A percentile compares a stretch with the other conserved stretches of the same genome.
Conservation (phyloP, 2,329 filamentous ascomycete genomes). For the Botrytis pseudocinerea region DNA sequence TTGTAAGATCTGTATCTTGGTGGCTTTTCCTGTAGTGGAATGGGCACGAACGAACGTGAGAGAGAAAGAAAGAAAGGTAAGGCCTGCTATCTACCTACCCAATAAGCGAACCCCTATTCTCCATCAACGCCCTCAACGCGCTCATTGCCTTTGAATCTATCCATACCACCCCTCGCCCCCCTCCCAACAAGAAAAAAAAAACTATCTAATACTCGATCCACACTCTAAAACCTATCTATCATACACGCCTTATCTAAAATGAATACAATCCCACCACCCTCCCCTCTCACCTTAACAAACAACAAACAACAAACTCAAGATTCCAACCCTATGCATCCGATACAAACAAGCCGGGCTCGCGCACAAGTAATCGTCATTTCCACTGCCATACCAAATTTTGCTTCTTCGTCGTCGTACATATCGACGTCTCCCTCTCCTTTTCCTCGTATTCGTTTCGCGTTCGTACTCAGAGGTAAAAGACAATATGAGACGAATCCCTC, state of each 20-base stretch:
- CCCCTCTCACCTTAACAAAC: too few relatives aligned
- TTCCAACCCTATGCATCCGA: background rate
- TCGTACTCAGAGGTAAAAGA: background rate
- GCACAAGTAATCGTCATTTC: background rate
- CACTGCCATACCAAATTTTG: background rate
- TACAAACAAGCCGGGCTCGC: background rate
- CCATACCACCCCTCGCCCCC: too few relatives aligned
- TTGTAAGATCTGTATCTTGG: background rate
- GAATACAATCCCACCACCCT: too few relatives aligned
- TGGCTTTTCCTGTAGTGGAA: background rate
- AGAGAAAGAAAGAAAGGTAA: too few relatives aligned
- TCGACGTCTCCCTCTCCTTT: background rate
- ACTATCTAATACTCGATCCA: background rate
- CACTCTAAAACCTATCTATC: background rate
- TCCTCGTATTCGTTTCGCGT: too few relatives aligned
- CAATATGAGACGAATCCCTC: too few relatives aligned
- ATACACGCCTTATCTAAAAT: fast-evolving
- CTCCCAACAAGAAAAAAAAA: background rate
- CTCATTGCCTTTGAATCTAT: background rate
- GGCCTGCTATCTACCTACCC: too few relatives aligned
- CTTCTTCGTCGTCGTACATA: fast-evolving
- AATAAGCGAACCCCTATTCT: slow-evolving; percentile 3
- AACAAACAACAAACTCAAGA: background rate
- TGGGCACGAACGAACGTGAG: background rate
- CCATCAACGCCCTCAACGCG: background rate